Evolutionary conservation across 306 rosid species (phyloP), one percentile per base, ranked within the genome.

Genomic region (Abrus precatorius): DNA sequence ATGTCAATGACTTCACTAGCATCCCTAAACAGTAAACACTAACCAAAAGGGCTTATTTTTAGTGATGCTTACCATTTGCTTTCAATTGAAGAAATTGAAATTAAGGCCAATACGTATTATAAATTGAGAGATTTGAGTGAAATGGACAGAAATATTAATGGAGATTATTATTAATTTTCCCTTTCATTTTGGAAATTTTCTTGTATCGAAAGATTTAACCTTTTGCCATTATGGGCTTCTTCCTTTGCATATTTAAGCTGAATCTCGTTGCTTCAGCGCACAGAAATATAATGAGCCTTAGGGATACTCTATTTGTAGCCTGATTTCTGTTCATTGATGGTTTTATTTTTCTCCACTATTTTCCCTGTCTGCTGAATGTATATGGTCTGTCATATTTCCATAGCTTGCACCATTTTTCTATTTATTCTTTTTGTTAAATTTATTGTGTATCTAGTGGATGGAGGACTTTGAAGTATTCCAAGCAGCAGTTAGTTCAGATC

Each of bases 381-480:
- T 49, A n/a, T 45, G 14, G 13, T 13, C 59, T 47, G 52, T 59
- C 48, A 38, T 59, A 74, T 30, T 70, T 77, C 56, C 57, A n/a
- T 80, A 33, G n/a, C 36, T 68, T 60, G 54, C 11, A 12, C 47
- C 29, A 56, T 82, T 33, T 69, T 32, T 45, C 54, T 1, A 34
- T 36, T 13, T 5, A n/a, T 34, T 47, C 3, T 38, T 69, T 69
- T 12, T 70, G 41, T 80, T 38, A 44, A 62, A 61, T 50, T 81
- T 50, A 41, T 71, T 67, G 30, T 67, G 59, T 69, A 47, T 69
- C 52, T 82, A 94, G 97, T 94, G 98, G 98, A 94, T 94, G 95
- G 84, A 94, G 65, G 98, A 94, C 69, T 94, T 92, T 69, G 98
- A 92, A 88, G 86, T 87, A 8, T 92, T 94, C 89, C 94, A 92